A percentile compares a stretch with the other conserved stretches of the same genome.
phyloP scores from a whole-genome alignment of 78 protist genomes.

The Dictyostelium citrinum region DNA sequence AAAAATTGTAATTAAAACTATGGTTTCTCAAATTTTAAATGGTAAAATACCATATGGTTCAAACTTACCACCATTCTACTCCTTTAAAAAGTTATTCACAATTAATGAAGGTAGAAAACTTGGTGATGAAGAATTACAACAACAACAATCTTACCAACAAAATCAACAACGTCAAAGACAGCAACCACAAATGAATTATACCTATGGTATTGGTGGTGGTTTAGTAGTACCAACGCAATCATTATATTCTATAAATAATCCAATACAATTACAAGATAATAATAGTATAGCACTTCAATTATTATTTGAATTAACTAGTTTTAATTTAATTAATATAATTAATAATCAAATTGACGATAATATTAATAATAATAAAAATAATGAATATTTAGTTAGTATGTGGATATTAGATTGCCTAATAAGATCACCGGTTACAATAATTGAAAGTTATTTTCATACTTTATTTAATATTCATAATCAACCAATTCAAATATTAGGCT shows the following conservation, averaged over 20 bases:
- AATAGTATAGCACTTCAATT: background rate
- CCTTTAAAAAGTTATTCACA: slow-evolving; percentile 1
- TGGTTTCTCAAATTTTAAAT: background rate
- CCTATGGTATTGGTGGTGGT: slow-evolving; percentile 15
- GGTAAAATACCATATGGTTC: background rate
- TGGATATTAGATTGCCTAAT: slow-evolving; percentile 20
- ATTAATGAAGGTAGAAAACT: background rate
- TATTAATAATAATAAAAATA: background rate
- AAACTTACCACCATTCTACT: background rate
- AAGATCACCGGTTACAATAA: slow-evolving; percentile 4
- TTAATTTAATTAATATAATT: background rate
- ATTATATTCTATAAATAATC: background rate
- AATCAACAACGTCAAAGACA: background rate
- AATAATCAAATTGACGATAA: background rate
- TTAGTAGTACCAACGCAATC: background rate
- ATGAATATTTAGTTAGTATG: background rate
- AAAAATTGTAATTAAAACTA: background rate
- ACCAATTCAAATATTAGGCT: background rate
- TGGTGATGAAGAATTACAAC: background rate
- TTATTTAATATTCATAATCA: background rate
- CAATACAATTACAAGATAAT: slow-evolving; percentile 11
- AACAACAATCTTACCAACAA: background rate
- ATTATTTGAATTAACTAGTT: slow-evolving; percentile 2
- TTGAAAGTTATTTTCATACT: background rate
- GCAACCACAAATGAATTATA: background rate